Conservation (phyloP, 2,329 filamentous ascomycete genomes). For the Westerdykella aurantiaca region DNA sequence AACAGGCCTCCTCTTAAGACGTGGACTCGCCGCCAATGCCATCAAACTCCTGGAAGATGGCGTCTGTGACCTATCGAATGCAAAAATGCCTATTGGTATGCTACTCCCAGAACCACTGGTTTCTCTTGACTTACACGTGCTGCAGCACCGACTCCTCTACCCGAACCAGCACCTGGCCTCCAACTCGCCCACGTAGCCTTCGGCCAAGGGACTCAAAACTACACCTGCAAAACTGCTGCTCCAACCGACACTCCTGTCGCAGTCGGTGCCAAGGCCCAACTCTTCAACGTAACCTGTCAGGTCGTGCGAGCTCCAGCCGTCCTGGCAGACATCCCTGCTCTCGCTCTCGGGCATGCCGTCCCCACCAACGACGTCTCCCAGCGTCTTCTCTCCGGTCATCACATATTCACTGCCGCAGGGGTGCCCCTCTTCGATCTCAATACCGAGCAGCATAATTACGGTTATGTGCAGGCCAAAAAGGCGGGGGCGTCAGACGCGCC, state of each 20-base stretch:
- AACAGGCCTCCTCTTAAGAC: constrained; percentile 13
- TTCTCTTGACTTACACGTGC: constrained; percentile 13
- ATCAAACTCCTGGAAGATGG: constrained; percentile 17
- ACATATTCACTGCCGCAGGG: constrained; percentile 68
- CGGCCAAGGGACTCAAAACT: constrained; percentile 88
- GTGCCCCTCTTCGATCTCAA: constrained; percentile 78
- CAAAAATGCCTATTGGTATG: constrained; percentile 30
- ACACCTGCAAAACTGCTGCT: constrained; percentile 66
- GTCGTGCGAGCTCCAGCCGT: constrained; percentile 64
- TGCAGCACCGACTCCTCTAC: constrained; percentile 54
- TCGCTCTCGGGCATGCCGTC: constrained; percentile 63
- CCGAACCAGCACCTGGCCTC: constrained; percentile 55
- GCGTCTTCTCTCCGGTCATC: constrained; percentile 64
- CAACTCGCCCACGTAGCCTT: constrained; percentile 71
- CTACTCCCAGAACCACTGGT: background rate
- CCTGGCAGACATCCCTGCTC: constrained; percentile 57
- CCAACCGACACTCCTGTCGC: constrained; percentile 57
- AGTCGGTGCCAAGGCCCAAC: constrained; percentile 69
- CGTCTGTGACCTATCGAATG: constrained; percentile 26
- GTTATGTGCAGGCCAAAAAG: constrained; percentile 62
- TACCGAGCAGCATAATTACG: constrained; percentile 45
- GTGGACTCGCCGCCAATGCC: constrained; percentile 12
- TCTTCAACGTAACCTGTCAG: constrained; percentile 84
- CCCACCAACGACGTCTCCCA: constrained; percentile 46
- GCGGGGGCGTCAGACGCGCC: constrained; percentile 59